Evolutionary conservation across 2,329 filamentous ascomycete species (phyloP).

Genomic region (Colletotrichum euphorbiae): DNA sequence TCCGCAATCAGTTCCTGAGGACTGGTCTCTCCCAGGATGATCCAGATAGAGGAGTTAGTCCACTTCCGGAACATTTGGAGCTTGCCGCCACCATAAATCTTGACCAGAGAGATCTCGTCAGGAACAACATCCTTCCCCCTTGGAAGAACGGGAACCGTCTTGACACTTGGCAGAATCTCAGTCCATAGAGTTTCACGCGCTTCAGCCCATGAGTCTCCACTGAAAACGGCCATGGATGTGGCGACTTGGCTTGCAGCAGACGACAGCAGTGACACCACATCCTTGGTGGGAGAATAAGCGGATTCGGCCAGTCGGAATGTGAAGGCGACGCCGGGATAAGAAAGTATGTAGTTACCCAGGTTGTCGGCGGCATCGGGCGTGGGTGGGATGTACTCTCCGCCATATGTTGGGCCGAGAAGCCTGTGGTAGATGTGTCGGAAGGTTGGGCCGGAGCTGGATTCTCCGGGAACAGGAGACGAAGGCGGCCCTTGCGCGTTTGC

Average conservation of each 20-base stretch:
- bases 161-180: constrained; percentile 77
- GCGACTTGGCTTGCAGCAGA: constrained; percentile 83
- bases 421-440: constrained; percentile 94
- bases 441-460: constrained; percentile 70
- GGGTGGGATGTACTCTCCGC: constrained; percentile 88
- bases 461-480: constrained; percentile 45
- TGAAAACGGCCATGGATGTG: constrained; percentile 90
- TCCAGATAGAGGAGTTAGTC: constrained; percentile 74
- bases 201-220: constrained; percentile 90
- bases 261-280: constrained; percentile 83
- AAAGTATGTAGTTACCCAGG: constrained; percentile 86
- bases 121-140: constrained; percentile 84
- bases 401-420: constrained; percentile 92
- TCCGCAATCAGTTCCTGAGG: constrained; percentile 92
- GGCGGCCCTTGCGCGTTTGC: constrained; percentile 50
- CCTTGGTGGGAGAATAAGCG: constrained; percentile 79
- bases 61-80: constrained; percentile 82
- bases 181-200: constrained; percentile 82
- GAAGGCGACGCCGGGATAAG: constrained; percentile 94
- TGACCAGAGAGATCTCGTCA: constrained; percentile 87
- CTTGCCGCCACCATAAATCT: constrained; percentile 80
- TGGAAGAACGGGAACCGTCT: constrained; percentile 74
- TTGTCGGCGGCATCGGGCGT: constrained; percentile 60
- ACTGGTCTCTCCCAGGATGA: constrained; percentile 86
- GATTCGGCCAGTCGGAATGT: constrained; percentile 83